These are phyloP conservation scores for Arthromyces matolae DNA, from an alignment of 768 basidiomycete genomes.

Conservation along the genomic window DNA sequence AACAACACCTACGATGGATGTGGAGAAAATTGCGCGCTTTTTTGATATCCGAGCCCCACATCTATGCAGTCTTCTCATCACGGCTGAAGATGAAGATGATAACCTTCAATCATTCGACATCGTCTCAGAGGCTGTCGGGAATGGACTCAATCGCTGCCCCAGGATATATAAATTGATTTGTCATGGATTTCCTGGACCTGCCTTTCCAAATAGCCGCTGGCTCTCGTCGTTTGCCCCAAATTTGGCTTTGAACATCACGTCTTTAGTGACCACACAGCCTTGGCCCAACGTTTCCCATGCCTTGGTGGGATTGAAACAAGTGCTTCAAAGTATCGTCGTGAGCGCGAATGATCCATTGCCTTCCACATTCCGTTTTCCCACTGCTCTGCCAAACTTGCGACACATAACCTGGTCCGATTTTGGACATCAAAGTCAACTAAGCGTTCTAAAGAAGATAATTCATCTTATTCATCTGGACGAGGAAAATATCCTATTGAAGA, in stretches of 20 bases:
- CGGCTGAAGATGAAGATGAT: neutral
- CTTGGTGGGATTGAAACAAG: neutral
- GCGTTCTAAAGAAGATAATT: neutral
- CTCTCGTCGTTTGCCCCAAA: neutral
- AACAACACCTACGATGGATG: neutral
- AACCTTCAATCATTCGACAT: neutral
- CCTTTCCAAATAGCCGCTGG: neutral
- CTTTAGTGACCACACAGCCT: neutral
- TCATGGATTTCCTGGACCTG: neutral
- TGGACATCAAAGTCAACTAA: neutral
- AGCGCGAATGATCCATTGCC: neutral
- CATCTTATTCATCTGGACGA: neutral
- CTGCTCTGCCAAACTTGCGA: neutral
- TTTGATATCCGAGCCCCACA: neutral
- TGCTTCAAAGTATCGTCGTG: neutral
- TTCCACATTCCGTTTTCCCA: neutral
- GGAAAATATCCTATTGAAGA: neutral
- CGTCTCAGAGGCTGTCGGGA: neutral
- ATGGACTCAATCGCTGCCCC: neutral
- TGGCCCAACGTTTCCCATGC: neutral
- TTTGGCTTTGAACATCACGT: neutral
- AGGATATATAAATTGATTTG: neutral
- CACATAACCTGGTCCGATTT: neutral
- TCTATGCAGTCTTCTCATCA: neutral
- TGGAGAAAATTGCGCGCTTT: neutral